phyloP scores from a whole-genome alignment of 2,329 filamentous ascomycete species.

The Fusarium tuaranense region DNA sequence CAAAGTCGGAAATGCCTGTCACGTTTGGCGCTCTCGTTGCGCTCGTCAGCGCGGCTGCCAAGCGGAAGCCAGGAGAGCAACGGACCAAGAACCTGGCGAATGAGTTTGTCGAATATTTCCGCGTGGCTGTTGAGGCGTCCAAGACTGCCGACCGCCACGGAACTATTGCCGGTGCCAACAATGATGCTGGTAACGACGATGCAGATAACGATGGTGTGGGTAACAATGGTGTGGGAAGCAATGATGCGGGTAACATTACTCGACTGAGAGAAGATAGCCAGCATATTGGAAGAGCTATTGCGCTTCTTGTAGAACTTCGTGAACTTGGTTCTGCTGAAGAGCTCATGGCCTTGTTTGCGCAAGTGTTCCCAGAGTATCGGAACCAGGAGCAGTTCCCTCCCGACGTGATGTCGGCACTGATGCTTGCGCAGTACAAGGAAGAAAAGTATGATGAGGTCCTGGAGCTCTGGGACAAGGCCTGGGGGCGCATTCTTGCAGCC shows the following conservation, averaged over 20 bases:
- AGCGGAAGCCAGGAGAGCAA: constrained; percentile 36
- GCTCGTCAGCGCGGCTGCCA: constrained; percentile 52
- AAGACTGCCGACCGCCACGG: not conserved
- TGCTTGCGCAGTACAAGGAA: constrained; percentile 72
- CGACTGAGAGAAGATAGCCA: constrained; percentile 44
- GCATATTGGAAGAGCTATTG: constrained; percentile 48
- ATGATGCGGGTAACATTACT: constrained; percentile 30
- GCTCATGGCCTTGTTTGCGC: constrained; percentile 66
- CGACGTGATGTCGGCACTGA: constrained; percentile 71
- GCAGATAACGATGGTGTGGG: constrained; percentile 7
- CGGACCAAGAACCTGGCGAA: constrained; percentile 43
- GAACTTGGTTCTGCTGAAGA: constrained; percentile 67
- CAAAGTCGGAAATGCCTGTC: constrained; percentile 54
- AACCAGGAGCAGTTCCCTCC: constrained; percentile 58
- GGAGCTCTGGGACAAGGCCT: constrained; percentile 73
- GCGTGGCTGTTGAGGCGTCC: constrained; percentile 30
- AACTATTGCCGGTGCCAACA: not conserved
- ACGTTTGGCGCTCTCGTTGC: constrained; percentile 58
- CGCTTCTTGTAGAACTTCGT: constrained; percentile 50
- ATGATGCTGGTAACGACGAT: constrained; percentile 23
- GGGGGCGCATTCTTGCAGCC: constrained; percentile 61
- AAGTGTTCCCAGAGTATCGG: constrained; percentile 52
- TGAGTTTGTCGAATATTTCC: constrained; percentile 47
- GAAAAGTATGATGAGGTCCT: constrained; percentile 70
- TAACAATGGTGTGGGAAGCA: constrained; percentile 6